Evolutionary conservation across 1,139 yeast genomes (phyloP).

Genomic region (Pneumocystis wakefieldiae): DNA sequence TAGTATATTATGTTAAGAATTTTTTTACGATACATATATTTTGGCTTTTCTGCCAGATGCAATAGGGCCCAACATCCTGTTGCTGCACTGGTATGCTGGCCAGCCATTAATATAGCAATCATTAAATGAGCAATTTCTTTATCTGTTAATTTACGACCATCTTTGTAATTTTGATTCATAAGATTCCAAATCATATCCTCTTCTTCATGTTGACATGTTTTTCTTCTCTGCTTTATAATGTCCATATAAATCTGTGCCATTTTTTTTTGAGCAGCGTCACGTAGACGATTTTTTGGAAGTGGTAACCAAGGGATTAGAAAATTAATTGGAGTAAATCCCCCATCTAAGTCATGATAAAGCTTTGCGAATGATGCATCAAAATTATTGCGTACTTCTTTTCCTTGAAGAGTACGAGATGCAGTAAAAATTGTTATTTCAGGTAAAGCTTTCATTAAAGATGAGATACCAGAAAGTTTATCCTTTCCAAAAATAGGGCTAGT

Average conservation of each 20-base stretch:
- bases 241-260: slow-evolving; percentile 69
- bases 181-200: slow-evolving; percentile 85
- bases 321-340: slow-evolving; percentile 91
- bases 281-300: slow-evolving; percentile 63
- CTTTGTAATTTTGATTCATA: slow-evolving; percentile 72
- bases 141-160: slow-evolving; percentile 87
- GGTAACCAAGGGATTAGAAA: slow-evolving; percentile 92
- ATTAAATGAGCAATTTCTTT: slow-evolving; percentile 83
- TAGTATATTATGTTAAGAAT: not conserved
- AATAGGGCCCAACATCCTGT: slow-evolving; percentile 90
- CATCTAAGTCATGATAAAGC: slow-evolving; percentile 79
- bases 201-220: slow-evolving; percentile 46
- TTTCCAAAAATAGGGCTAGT: slow-evolving; percentile 32
- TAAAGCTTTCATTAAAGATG: slow-evolving; percentile 68
- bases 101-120: slow-evolving; percentile 97
- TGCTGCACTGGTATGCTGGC: slow-evolving; percentile 95
- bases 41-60: slow-evolving; percentile 76
- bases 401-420: slow-evolving; percentile 79
- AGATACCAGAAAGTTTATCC: slow-evolving; percentile 34
- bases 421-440: slow-evolving; percentile 95
- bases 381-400: slow-evolving; percentile 76
- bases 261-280: slow-evolving; percentile 76
- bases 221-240: slow-evolving; percentile 60
- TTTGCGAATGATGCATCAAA: slow-evolving; percentile 74
- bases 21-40: slow-evolving; percentile 25